Base-by-base conservation (phyloP, 1,139 yeast genomes). In the Debaryomyces psychrophilus region DNA sequence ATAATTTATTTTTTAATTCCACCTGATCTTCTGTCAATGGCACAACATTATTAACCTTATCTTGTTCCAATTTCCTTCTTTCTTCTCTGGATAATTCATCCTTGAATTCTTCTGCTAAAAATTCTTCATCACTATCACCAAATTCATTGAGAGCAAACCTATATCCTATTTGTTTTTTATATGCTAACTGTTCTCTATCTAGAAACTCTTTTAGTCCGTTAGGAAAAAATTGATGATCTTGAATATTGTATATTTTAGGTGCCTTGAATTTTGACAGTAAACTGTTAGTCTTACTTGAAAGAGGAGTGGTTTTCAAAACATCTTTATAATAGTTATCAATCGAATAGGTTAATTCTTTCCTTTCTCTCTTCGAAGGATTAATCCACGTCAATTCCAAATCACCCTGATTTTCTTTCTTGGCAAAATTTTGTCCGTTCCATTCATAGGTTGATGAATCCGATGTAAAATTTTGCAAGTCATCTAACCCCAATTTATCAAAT, bases 371-470 rank as follows among this genome's bases (percentile, higher is more conserved):
- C 4, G 93, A 77, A 0, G 96, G 97, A 55, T 90, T 89, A 40
- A 90, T 85, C 96, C 96, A 90, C 6, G 79, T 68, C 34, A 82
- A 75, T 1, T 78, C 74, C 37, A 71, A 69, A 47, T 79, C 74
- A 33, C 73, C 73, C n/a, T 70, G 63, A 37, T 53, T 52, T 8
- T 67, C 69, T 53, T 77, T 81, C 55, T 89, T 87, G 39, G 95
- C 88, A 63, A 90, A 93, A 61, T 92, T 90, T 59, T 89, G 85
- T 20, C 99, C 99, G 60, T 93, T 90, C 99, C 99, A 93, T 64
- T 92, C 97, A 65, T 92, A 93, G 0, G 97, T 93, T 2, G 96
- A 89, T 29, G 82, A 82, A 56, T 90, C 97, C 12, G 90, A 83
- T 0, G 92, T 82, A 59, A 93, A 90, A 61, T 89, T 89, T 61